Conservation (phyloP, 768 basidiomycete genomes). For the Trichaptum fuscoviolaceum region DNA sequence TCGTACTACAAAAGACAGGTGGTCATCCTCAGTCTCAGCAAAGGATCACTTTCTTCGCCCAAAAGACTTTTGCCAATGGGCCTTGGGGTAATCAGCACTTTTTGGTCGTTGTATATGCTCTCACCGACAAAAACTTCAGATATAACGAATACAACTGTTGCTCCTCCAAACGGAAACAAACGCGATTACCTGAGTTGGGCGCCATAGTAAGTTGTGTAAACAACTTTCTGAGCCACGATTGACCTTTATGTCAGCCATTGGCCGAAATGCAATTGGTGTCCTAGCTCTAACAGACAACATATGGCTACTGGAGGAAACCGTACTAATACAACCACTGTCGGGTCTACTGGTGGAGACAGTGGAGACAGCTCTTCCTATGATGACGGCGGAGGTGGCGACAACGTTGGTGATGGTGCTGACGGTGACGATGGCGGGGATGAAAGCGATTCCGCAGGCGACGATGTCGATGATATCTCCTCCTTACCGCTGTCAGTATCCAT, state of each 20-base stretch:
- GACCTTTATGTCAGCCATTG: conserved; percentile 35
- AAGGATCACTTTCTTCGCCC: conserved; percentile 26
- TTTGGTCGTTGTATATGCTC: neutral
- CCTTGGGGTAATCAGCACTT: conserved; percentile 31
- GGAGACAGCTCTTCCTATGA: neutral
- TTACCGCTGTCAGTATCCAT: neutral
- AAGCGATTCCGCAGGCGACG: neutral
- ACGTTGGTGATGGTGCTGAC: neutral
- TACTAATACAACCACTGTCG: conserved; percentile 3
- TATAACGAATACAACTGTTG: conserved; percentile 27
- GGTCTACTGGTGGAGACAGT: neutral
- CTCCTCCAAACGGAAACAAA: conserved; percentile 23
- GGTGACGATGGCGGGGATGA: conserved; percentile 4
- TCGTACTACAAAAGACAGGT: conserved; percentile 28
- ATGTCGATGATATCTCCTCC: neutral
- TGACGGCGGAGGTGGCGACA: neutral
- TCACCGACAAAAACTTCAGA: neutral
- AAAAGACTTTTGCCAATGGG: conserved; percentile 28
- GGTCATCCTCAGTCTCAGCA: conserved; percentile 12
- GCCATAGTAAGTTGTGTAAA: conserved; percentile 40
- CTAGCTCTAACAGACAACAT: conserved; percentile 19
- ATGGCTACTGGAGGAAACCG: conserved; percentile 18
- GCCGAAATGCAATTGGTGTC: conserved; percentile 52
- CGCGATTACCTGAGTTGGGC: conserved; percentile 55
- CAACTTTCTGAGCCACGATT: neutral